Percentiles rank a stretch among this genome's conserved stretches.
These are phyloP conservation scores for Saccharomycopsis selenospora DNA, from an alignment of 805 yeast species.

Conservation along the genomic window DNA sequence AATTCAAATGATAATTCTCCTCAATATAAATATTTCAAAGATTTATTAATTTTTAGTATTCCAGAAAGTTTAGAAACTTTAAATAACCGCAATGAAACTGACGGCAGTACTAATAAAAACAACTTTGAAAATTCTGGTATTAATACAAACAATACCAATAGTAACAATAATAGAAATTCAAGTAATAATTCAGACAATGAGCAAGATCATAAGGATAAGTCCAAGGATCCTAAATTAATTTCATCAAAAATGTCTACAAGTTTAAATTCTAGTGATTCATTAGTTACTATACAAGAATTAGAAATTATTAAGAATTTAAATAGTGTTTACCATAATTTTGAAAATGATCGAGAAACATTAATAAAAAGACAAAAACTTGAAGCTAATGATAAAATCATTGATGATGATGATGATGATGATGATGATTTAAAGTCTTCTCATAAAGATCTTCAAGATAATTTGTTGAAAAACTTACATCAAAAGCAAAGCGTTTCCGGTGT, in stretches of 20 bases:
- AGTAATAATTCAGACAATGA: neutral
- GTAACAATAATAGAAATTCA: slow-evolving; percentile 6
- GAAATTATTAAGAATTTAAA: slow-evolving; percentile 51
- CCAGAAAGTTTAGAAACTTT: slow-evolving; percentile 22
- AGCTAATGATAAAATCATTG: slow-evolving; percentile 65
- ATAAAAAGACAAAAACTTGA: slow-evolving; percentile 70
- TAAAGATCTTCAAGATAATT: slow-evolving; percentile 27
- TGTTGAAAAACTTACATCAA: neutral
- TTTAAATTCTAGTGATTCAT: slow-evolving; percentile 13
- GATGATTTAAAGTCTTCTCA: neutral
- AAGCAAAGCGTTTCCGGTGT: slow-evolving; percentile 14
- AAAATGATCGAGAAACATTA: slow-evolving; percentile 67
- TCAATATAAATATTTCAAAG: neutral
- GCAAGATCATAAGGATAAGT: slow-evolving; percentile 3
- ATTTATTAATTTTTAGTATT: neutral
- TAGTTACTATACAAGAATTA: slow-evolving; percentile 22
- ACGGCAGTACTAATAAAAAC: slow-evolving; percentile 4
- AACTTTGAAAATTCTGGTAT: slow-evolving; percentile 4
- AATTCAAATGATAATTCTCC: neutral
- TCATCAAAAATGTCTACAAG: slow-evolving; percentile 19
- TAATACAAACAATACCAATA: slow-evolving; percentile 4
- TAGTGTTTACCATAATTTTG: slow-evolving; percentile 69
- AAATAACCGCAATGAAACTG: slow-evolving; percentile 13
- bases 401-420: slow-evolving; percentile 12
- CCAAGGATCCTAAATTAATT: neutral